Base-by-base conservation (phyloP, 2,329 filamentous ascomycete species). In the Pestalotiopsis sp. region DNA sequence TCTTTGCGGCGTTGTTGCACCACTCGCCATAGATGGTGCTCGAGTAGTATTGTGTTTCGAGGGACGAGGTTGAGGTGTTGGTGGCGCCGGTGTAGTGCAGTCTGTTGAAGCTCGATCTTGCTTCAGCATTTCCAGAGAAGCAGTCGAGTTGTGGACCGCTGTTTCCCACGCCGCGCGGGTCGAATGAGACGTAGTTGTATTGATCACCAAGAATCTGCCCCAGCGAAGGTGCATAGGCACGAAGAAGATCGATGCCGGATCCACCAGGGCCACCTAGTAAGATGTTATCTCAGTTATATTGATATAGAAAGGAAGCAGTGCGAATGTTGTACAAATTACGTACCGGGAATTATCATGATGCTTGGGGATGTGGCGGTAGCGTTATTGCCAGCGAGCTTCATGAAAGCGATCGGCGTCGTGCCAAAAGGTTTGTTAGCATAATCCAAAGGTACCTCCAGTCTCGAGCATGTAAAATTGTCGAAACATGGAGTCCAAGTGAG, bases 181-280 rank as follows among this genome's bases (percentile, higher is more conserved):
- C 81, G 72, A 80, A 83, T 56, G 79, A 81, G 69, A 83, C 76
- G 62, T 81, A 72, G 74, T 82, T 82, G 73, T 82, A 82, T 70
- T 82, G 78, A 68, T 81, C 80, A 71, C 79, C 79, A 58, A 82
- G 75, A 4, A 78, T 70, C 58, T 74, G 68, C 45, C 72, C 72
- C 63, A 73, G 66, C 14, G 77, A 63, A 56, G 68, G 1, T 66
- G 66, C 61, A 62, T 70, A 67, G 61, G 66, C 1, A 63, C 72
- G 61, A n/a, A 81, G 72, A 36, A 77, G 72, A 20, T 77, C 76
- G 27, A 81, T 69, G 31, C 80, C 80, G 67, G 80, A 81, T 57
- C 76, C 76, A 45, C 80, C 78, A 0, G 81, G 81, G 45, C 81
- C 81, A 49, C 81, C 81, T 78, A 41, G 59, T 9, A n/a, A 63